Evolutionary conservation across 2,329 filamentous ascomycete species (phyloP).

Genomic region (Trichoderma cornu-damae): DNA sequence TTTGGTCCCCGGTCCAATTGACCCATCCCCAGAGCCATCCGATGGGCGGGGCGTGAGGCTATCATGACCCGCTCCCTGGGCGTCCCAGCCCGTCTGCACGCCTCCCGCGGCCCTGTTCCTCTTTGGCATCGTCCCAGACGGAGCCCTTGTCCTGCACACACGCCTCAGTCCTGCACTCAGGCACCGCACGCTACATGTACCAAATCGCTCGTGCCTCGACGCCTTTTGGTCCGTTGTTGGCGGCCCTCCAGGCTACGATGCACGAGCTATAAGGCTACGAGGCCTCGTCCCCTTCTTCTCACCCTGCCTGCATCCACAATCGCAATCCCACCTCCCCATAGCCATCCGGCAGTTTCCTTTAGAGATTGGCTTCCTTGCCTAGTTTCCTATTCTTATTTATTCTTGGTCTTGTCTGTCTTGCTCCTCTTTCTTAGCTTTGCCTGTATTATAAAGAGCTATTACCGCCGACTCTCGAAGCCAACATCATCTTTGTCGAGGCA

Average conservation of each 20-base stretch:
- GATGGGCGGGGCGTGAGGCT: conserved; percentile 12
- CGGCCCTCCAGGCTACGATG: conserved; percentile 31
- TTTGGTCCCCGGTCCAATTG: conserved; percentile 8
- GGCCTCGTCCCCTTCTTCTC: conserved; percentile 37
- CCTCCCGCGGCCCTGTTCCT: conserved; percentile 5
- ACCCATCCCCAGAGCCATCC: conserved; percentile 14
- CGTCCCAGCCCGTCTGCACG: background rate
- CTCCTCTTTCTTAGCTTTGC: background rate
- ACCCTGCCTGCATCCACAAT: conserved; percentile 27
- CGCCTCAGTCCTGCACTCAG: conserved; percentile 5
- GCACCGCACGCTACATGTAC: conserved; percentile 14
- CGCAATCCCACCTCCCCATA: conserved; percentile 20
- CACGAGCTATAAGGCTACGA: conserved; percentile 50
- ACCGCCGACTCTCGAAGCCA: conserved; percentile 3
- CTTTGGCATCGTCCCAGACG: background rate
- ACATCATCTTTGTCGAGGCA: background rate
- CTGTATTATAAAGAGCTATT: conserved; percentile 16
- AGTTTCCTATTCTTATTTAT: conserved; percentile 11
- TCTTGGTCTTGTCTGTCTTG: conserved; percentile 14
- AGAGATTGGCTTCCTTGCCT: conserved; percentile 18
- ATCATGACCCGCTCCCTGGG: background rate
- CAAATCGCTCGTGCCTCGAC: conserved; percentile 7
- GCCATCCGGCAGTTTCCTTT: conserved; percentile 20
- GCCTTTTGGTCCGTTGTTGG: conserved; percentile 17
- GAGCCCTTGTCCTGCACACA: conserved; percentile 11